Evolutionary conservation across 129 eudicot genomes (phyloP).

Genomic region (Daucus carota): DNA sequence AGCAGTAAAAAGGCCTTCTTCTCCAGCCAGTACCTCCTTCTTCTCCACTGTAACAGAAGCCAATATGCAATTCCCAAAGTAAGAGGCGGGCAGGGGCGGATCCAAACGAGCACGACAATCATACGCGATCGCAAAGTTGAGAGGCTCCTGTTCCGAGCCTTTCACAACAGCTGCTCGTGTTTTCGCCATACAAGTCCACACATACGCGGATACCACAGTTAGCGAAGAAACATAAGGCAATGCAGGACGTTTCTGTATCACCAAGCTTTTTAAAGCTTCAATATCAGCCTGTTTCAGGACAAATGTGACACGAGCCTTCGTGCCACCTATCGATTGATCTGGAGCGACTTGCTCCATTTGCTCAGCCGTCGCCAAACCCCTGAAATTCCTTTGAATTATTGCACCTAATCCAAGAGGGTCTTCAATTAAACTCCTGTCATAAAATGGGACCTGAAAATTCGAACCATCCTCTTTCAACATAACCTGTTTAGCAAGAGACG

Average conservation of each 20-base stretch:
- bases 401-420: constrained; percentile 3
- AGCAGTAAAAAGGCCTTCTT: constrained; percentile 16
- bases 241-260: neutral
- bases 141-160: neutral
- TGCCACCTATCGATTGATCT: neutral
- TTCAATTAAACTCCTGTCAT: constrained; percentile 15
- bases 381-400: neutral
- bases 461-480: neutral
- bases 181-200: constrained; percentile 21
- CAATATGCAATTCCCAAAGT: constrained; percentile 25
- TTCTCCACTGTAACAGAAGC: neutral
- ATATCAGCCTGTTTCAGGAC: constrained; percentile 6
- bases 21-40: constrained; percentile 1
- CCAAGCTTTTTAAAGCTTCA: neutral
- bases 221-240: constrained; percentile 16
- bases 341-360: neutral
- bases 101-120: constrained; percentile 16
- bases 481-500: constrained; percentile 1
- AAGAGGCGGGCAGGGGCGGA: constrained; percentile 17
- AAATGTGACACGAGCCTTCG: constrained; percentile 5
- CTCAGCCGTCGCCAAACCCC: neutral
- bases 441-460: neutral
- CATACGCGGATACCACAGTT: neutral
- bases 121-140: neutral
- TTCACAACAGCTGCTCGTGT: neutral